Base-by-base conservation (phyloP, 129 eudicot species). In the Cynara cardunculus region DNA sequence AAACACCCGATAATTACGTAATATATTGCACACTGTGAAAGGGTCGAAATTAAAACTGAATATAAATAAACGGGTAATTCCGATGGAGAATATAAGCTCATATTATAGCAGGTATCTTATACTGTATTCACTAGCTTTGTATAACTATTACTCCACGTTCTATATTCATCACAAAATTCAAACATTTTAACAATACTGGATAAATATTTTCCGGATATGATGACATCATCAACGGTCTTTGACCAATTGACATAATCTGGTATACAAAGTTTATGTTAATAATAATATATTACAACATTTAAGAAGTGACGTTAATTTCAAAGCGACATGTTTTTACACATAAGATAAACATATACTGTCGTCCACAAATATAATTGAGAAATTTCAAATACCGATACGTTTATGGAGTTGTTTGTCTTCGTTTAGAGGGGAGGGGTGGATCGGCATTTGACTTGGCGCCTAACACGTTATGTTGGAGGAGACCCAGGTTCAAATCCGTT, bases 21-120 rank as follows among this genome's bases (percentile, higher is more conserved):
- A 53, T 2, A 53, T 53, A 9, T 53, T 18, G 64, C 5, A 53
- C 24, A 5, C 0, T 41, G 53, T 41, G 12, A 11, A 41, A 41
- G 53, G 18, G 1, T 53, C 24, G 14, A 31, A 71, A 32, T n/a
- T 71, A 34, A 32, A 31, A 3, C 2, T 31, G 25, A 49, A 30
- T 22, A 25, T 28, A 18, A 0, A 68, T 2, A 41, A 35, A 77
- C 4, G 2, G 64, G 24, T 18, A 53, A 18, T 53, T 53, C 2
- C 4, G 2, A 53, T 53, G 64, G 64, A 53, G 24, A 5, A 53
- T 53, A 4, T 14, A 26, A 25, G 24, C 16, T 25, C 39, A 27
- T 27, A 26, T 2, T 31, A 68, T 68, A 78, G 67, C 41, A 30
- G 72, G 26, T 74, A 68, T 68, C 49, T 78, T 44, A 68, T 78